phyloP scores from a whole-genome alignment of 2,329 filamentous ascomycete genomes.

The Diaporthe humulicola region DNA sequence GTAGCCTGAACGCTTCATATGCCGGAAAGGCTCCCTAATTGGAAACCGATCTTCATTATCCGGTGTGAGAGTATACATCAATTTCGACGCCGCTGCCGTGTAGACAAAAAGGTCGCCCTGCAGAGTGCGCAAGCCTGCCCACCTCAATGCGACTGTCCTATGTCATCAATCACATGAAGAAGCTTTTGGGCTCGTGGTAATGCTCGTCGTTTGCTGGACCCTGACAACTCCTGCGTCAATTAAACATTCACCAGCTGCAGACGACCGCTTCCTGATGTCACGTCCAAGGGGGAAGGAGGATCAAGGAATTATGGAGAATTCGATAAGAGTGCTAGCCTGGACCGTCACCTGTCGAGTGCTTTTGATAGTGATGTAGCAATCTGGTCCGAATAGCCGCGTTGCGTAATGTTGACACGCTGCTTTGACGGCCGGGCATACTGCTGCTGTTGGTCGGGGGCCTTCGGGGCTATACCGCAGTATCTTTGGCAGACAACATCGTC shows the following conservation, averaged over 20 bases:
- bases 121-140: constrained; percentile 12
- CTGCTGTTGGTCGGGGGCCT: neutral
- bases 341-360: neutral
- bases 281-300: neutral
- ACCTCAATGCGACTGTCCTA: constrained; percentile 10
- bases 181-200: neutral
- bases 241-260: neutral
- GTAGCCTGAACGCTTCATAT: constrained; percentile 20
- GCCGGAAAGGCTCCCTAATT: neutral
- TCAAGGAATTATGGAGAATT: neutral
- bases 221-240: neutral
- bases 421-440: neutral
- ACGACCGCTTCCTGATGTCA: constrained; percentile 5
- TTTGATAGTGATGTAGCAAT: neutral
- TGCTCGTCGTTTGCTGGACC: constrained; percentile 8
- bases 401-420: neutral
- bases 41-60: constrained; percentile 20
- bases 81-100: constrained; percentile 32
- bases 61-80: constrained; percentile 14
- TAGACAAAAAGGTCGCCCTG: constrained; percentile 3
- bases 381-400: constrained; percentile 7
- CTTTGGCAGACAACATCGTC: neutral
- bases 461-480: neutral
- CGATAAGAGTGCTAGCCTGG: neutral
- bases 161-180: constrained; percentile 29